Conservation (phyloP, 2,329 filamentous ascomycete genomes). For the Pseudofabraea citricarpa region DNA sequence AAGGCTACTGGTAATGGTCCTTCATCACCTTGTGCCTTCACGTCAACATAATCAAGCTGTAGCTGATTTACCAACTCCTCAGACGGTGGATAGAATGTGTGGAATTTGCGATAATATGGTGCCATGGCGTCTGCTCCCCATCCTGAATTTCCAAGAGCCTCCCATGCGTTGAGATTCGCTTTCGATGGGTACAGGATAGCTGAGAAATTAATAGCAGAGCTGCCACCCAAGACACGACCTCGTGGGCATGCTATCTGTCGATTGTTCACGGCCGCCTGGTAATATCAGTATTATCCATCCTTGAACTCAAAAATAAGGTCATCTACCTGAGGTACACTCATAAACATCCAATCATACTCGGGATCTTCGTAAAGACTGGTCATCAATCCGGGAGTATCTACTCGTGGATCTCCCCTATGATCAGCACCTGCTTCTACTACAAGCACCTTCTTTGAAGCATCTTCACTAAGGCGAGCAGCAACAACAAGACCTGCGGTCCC, state of each 20-base stretch:
- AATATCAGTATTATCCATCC: not conserved
- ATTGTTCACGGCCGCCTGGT: slow-evolving; percentile 7
- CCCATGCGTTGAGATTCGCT: slow-evolving; percentile 33
- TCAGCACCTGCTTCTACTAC: slow-evolving; percentile 36
- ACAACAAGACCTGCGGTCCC: slow-evolving; percentile 37
- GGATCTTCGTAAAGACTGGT: slow-evolving; percentile 27
- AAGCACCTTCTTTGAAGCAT: slow-evolving; percentile 29
- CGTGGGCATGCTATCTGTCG: slow-evolving; percentile 26
- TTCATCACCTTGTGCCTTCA: not conserved
- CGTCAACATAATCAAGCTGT: not conserved
- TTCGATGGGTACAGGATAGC: slow-evolving; percentile 16
- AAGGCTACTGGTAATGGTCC: not conserved
- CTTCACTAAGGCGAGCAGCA: slow-evolving; percentile 34
- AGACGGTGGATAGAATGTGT: slow-evolving; percentile 6
- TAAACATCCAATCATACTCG: slow-evolving; percentile 33
- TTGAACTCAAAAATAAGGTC: not conserved
- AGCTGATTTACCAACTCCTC: not conserved
- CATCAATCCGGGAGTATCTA: slow-evolving; percentile 30
- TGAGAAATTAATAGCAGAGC: slow-evolving; percentile 33
- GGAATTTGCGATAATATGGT: slow-evolving; percentile 35
- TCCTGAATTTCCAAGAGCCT: slow-evolving; percentile 32
- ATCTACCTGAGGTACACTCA: slow-evolving; percentile 29
- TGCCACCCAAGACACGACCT: slow-evolving; percentile 33
- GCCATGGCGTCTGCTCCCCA: slow-evolving; percentile 33
- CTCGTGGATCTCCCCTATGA: slow-evolving; percentile 27